Percentiles rank a stretch among this genome's conserved stretches.
These are phyloP conservation scores for Fusarium chaquense DNA, from an alignment of 2,329 filamentous ascomycete genomes.

Conservation along the genomic window DNA sequence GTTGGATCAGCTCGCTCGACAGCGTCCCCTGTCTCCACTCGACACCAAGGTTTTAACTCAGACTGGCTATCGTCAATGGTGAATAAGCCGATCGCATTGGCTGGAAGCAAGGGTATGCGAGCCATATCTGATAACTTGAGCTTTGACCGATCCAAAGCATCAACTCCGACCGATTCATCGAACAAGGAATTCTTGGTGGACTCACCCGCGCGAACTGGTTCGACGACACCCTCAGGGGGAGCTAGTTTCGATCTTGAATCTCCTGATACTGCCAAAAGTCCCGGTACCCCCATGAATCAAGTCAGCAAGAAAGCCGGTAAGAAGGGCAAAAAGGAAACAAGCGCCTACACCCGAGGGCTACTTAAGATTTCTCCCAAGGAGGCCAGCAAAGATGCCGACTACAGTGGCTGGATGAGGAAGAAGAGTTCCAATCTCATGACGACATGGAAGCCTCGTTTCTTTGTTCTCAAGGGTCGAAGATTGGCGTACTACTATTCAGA, in stretches of 20 bases:
- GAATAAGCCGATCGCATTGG: conserved; percentile 63
- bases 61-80: conserved; percentile 67
- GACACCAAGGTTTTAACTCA: conserved; percentile 60
- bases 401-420: conserved; percentile 99
- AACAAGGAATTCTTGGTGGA: conserved; percentile 53
- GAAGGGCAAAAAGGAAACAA: conserved; percentile 94
- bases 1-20: conserved; percentile 54
- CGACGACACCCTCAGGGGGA: conserved; percentile 73
- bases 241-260: conserved; percentile 85
- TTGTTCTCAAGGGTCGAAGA: conserved; percentile 90
- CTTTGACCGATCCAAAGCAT: conserved; percentile 65
- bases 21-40: conserved; percentile 60
- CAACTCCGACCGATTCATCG: conserved; percentile 62
- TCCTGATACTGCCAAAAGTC: conserved; percentile 71
- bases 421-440: conserved; percentile 96
- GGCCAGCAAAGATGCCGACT: conserved; percentile 88
- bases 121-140: conserved; percentile 84
- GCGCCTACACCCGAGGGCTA: conserved; percentile 89
- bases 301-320: conserved; percentile 65
- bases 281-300: conserved; percentile 62
- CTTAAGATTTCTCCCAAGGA: conserved; percentile 84
- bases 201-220: conserved; percentile 76
- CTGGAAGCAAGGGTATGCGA: conserved; percentile 76
- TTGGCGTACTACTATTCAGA: conserved; percentile 97
- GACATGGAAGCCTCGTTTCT: conserved; percentile 97